phyloP scores from a whole-genome alignment of 768 basidiomycete genomes.

The Agrocybe praecox region DNA sequence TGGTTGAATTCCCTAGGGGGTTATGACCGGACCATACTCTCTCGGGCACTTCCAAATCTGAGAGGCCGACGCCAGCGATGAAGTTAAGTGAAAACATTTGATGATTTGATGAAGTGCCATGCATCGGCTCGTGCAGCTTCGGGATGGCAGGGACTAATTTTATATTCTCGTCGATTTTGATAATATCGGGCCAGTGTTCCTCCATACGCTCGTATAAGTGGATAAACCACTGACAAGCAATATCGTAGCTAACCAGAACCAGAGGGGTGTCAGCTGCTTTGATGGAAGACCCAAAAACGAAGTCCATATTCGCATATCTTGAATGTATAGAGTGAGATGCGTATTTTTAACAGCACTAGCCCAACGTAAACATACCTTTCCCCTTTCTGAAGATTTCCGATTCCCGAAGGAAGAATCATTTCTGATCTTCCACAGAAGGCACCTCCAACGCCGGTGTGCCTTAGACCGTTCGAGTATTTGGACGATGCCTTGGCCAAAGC shows the following conservation, averaged over 20 bases:
- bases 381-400: constrained; percentile 19
- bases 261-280: neutral
- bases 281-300: constrained; percentile 1
- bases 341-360: no score
- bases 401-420: constrained; percentile 2
- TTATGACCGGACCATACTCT: constrained; percentile 9
- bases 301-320: constrained; percentile 16
- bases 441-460: neutral
- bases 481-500: constrained; percentile 1
- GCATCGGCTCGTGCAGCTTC: constrained; percentile 32
- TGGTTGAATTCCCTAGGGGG: constrained; percentile 9
- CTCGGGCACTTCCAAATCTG: constrained; percentile 35
- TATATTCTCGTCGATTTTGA: neutral
- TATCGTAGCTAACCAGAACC: constrained; percentile 25
- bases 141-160: constrained; percentile 21
- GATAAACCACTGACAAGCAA: constrained; percentile 11
- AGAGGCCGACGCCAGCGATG: constrained; percentile 20
- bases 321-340: no score
- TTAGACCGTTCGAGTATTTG: neutral
- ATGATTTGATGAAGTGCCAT: constrained; percentile 23
- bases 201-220: constrained; percentile 15
- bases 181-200: neutral
- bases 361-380: constrained; percentile 32
- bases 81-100: constrained; percentile 28
- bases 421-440: neutral